These are phyloP conservation scores for Penicillium pulvis DNA, from an alignment of 495 filamentous ascomycete species.

Conservation along the genomic window DNA sequence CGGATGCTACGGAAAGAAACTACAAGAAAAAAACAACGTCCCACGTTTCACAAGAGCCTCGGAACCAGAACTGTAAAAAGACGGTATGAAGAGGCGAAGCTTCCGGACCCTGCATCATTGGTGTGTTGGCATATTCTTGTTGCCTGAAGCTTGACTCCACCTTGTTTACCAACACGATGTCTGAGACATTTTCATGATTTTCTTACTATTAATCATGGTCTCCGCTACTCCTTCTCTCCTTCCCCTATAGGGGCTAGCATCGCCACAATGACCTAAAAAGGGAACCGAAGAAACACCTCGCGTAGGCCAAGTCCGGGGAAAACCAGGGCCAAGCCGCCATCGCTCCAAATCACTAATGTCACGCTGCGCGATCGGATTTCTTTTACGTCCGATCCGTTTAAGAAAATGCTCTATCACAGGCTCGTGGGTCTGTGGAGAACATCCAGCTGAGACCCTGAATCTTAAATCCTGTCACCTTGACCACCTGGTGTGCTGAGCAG, in stretches of 20 bases:
- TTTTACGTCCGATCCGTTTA: not conserved
- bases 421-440: not conserved
- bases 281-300: not conserved
- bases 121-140: not conserved
- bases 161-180: not conserved
- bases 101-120: not conserved
- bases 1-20: not conserved
- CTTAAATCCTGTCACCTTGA: not conserved
- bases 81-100: not conserved
- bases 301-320: not conserved
- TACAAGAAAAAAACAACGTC: not conserved
- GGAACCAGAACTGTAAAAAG: not conserved
- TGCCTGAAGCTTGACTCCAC: constrained; percentile 3
- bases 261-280: not conserved
- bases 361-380: not conserved
- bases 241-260: not conserved
- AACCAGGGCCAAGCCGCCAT: not conserved
- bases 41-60: not conserved
- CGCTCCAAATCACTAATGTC: not conserved
- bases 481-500: too few relatives aligned
- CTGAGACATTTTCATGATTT: constrained; percentile 1
- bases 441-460: not conserved
- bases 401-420: not conserved
- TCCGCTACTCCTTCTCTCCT: not conserved
- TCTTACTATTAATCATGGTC: not conserved